A percentile compares a stretch with the other conserved stretches of the same genome.
Conservation (phyloP, 2,329 filamentous ascomycete species). For the Fusarium anguioides region DNA sequence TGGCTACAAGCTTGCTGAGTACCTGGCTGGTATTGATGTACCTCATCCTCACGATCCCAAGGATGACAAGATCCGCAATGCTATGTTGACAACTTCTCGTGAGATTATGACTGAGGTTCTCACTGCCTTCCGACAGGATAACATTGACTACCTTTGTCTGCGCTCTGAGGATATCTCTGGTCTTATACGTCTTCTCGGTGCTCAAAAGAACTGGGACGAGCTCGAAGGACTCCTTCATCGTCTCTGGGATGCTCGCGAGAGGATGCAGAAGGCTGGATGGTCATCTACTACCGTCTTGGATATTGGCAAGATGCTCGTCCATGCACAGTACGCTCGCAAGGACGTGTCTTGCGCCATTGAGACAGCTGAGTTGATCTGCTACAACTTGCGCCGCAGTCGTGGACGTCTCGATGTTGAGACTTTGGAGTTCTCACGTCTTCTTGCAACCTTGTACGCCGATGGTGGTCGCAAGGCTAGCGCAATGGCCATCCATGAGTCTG, state of each 20-base stretch:
- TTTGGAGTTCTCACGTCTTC: constrained; percentile 39
- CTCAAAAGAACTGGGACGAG: constrained; percentile 58
- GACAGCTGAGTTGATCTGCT: constrained; percentile 42
- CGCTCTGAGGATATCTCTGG: constrained; percentile 58
- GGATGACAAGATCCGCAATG: constrained; percentile 24
- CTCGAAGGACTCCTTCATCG: constrained; percentile 51
- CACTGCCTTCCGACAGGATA: constrained; percentile 52
- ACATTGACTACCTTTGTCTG: constrained; percentile 58
- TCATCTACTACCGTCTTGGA: constrained; percentile 37
- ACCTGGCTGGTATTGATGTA: constrained; percentile 56
- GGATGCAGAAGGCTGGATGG: constrained; percentile 37
- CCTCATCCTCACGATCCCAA: constrained; percentile 49
- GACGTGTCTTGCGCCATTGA: constrained; percentile 34
- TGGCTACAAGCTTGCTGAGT: constrained; percentile 59
- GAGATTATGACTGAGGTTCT: constrained; percentile 51
- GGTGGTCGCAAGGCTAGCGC: constrained; percentile 21
- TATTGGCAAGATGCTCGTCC: constrained; percentile 41
- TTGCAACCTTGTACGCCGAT: constrained; percentile 37
- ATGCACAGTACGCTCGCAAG: constrained; percentile 32
- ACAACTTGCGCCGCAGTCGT: constrained; percentile 43
- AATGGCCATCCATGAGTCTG: constrained; percentile 39
- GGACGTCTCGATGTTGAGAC: constrained; percentile 44
- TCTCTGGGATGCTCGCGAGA: constrained; percentile 41
- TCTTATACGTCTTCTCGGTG: constrained; percentile 59
- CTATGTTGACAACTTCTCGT: constrained; percentile 39